phyloP scores from a whole-genome alignment of 805 yeast genomes.

The Maudiozyma serrabonitensis region DNA sequence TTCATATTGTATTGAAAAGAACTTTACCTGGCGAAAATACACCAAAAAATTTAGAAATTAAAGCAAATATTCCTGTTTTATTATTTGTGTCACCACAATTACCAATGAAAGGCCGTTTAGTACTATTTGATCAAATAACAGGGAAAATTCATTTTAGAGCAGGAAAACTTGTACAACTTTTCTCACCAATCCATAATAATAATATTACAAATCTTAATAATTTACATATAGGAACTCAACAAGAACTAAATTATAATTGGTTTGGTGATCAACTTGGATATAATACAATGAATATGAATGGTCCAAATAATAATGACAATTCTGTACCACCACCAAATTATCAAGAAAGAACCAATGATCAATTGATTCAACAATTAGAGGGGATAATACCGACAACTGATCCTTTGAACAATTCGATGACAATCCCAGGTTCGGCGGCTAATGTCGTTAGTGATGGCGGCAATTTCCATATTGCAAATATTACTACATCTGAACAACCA shows the following conservation, averaged over 20 bases:
- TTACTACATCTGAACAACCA: no score
- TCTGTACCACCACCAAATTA: conserved; percentile 59
- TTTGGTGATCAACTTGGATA: not conserved
- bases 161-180: conserved; percentile 28
- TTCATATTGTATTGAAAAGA: conserved; percentile 51
- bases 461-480: not conserved
- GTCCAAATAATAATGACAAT: not conserved
- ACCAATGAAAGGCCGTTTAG: conserved; percentile 38
- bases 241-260: not conserved
- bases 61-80: conserved; percentile 75
- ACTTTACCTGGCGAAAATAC: conserved; percentile 34
- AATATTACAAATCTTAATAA: not conserved
- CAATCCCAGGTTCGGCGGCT: no score
- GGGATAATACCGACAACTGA: not conserved
- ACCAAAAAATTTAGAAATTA: conserved; percentile 71
- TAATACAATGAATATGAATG: not conserved
- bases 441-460: not conserved
- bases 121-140: conserved; percentile 29
- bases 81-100: conserved; percentile 70
- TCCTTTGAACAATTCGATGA: not conserved
- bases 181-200: conserved; percentile 5
- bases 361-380: conserved; percentile 1
- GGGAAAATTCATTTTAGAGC: conserved; percentile 36
- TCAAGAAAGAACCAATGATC: conserved; percentile 35
- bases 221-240: not conserved